Conservation (phyloP, 495 filamentous ascomycete genomes). For the Filosporella fistucella region DNA sequence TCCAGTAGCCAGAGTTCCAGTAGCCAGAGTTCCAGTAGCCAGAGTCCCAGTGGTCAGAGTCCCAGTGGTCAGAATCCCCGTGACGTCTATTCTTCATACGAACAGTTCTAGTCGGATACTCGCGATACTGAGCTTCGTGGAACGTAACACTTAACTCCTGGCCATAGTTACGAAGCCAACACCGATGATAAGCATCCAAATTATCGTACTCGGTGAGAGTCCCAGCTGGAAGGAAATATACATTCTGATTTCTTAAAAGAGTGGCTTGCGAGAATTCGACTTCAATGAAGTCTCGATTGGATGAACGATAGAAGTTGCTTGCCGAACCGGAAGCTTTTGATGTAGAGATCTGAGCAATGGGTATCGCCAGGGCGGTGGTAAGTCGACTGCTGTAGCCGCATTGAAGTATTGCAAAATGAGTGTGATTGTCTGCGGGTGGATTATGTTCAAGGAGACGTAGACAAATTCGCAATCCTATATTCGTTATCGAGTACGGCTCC, state of each 20-base stretch:
- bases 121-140: not conserved
- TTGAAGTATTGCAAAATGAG: constrained; percentile 7
- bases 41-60: too few species aligned
- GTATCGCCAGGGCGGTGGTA: constrained; percentile 3
- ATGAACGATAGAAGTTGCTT: not conserved
- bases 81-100: not conserved
- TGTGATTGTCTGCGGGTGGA: not conserved
- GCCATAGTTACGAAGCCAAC: constrained; percentile 3
- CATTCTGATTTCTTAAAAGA: not conserved
- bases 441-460: not conserved
- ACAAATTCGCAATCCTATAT: constrained; percentile 2
- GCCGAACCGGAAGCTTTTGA: not conserved
- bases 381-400: not conserved
- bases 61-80: too few species aligned
- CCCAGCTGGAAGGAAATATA: not conserved
- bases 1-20: too few species aligned
- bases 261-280: not conserved
- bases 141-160: not conserved
- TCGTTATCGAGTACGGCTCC: constrained; percentile 6
- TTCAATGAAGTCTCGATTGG: constrained; percentile 4
- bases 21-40: too few species aligned
- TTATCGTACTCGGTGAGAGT: not conserved
- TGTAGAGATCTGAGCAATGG: too few species aligned
- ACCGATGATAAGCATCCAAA: not conserved
- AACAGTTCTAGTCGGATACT: not conserved